Evolutionary conservation across 2,329 filamentous ascomycete species (phyloP).

Genomic region (Dactylellina leptospora): DNA sequence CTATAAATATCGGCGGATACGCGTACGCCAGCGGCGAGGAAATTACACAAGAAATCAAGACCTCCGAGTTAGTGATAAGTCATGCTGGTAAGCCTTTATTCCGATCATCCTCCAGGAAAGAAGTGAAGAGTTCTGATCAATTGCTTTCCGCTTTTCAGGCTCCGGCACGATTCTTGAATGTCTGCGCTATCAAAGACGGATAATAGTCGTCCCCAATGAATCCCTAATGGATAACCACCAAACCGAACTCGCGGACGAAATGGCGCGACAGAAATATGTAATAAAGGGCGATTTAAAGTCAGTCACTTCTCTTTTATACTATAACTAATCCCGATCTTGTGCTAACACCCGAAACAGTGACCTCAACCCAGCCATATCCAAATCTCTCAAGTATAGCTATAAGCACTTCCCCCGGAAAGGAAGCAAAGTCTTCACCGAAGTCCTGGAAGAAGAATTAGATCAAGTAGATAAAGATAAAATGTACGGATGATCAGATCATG

Average conservation of each 20-base stretch:
- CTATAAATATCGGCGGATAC: conserved; percentile 67
- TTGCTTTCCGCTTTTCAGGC: conserved; percentile 71
- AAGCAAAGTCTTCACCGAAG: conserved; percentile 60
- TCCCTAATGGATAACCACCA: conserved; percentile 89
- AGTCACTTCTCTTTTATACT: conserved; percentile 55
- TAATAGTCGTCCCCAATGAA: conserved; percentile 91
- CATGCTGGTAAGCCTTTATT: conserved; percentile 77
- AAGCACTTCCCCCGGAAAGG: conserved; percentile 55
- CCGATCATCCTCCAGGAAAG: neutral
- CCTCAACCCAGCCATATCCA: conserved; percentile 48
- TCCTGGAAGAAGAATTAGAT: conserved; percentile 60
- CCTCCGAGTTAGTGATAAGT: conserved; percentile 79
- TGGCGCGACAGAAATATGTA: conserved; percentile 78
- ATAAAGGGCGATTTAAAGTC: conserved; percentile 75
- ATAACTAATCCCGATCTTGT: neutral
- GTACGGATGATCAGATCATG: conserved; percentile 47
- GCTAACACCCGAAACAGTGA: conserved; percentile 25
- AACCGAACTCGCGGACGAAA: conserved; percentile 79
- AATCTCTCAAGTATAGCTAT: conserved; percentile 45
- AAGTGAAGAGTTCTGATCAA: too few relatives aligned
- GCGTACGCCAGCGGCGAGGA: conserved; percentile 69
- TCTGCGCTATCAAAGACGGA: conserved; percentile 74
- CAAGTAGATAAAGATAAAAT: conserved; percentile 52
- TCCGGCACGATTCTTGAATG: conserved; percentile 89
- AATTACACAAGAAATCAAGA: conserved; percentile 63